These are phyloP conservation scores for Aureobasidium sp. DNA, from an alignment of 2,329 filamentous ascomycete species.

Conservation along the genomic window DNA sequence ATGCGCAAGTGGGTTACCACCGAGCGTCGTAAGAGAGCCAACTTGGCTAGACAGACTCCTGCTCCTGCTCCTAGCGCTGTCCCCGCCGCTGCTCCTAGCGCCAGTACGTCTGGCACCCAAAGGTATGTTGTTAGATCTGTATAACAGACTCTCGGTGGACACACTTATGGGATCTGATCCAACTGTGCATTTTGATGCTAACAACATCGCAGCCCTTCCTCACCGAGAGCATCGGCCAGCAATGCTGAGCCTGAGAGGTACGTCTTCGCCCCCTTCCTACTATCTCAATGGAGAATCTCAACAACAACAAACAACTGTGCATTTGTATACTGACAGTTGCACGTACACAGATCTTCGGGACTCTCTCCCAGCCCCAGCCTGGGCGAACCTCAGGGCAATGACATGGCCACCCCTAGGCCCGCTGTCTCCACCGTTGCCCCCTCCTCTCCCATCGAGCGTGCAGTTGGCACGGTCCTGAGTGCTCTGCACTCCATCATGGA, in stretches of 20 bases:
- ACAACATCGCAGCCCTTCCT: neutral
- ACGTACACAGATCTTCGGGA: neutral
- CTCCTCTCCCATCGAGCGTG: neutral
- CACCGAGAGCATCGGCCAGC: neutral
- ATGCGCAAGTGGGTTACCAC: neutral
- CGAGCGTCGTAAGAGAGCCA: neutral
- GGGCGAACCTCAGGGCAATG: neutral
- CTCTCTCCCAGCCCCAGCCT: neutral
- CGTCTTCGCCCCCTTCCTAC: neutral
- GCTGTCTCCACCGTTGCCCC: neutral
- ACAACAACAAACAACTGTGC: neutral
- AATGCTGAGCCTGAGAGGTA: slow-evolving; percentile 2
- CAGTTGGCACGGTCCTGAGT: neutral
- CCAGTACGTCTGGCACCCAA: neutral
- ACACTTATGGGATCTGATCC: neutral
- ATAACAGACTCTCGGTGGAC: neutral
- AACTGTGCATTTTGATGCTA: neutral
- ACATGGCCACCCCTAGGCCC: neutral
- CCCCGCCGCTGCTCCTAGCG: neutral
- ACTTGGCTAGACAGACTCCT: neutral
- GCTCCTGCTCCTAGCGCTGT: neutral
- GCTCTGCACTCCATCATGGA: neutral
- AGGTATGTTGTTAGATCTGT: neutral
- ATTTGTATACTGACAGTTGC: neutral
- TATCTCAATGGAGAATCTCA: neutral